Evolutionary conservation across 2,329 filamentous ascomycete genomes (phyloP).

Genomic region (Colletotrichum sansevieriae): DNA sequence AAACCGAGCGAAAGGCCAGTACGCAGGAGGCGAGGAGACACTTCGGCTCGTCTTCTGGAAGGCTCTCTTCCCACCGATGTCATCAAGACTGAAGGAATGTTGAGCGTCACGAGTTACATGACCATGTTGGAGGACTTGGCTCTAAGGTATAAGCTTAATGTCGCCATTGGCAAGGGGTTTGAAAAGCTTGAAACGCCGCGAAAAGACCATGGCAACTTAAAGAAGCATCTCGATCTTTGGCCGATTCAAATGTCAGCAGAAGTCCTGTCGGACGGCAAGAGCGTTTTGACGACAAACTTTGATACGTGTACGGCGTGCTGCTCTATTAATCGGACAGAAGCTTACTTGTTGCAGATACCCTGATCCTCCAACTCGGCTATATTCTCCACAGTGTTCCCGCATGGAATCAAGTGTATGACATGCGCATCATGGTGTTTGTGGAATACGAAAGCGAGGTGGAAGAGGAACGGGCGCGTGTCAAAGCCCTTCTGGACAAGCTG

Average conservation of each 20-base stretch:
- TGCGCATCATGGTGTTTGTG: slow-evolving; percentile 88
- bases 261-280: slow-evolving; percentile 75
- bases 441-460: slow-evolving; percentile 88
- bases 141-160: slow-evolving; percentile 83
- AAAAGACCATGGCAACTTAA: slow-evolving; percentile 67
- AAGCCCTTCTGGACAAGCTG: slow-evolving; percentile 81
- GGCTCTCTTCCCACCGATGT: slow-evolving; percentile 76
- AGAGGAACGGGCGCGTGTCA: slow-evolving; percentile 80
- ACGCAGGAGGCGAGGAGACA: slow-evolving; percentile 63
- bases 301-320: slow-evolving; percentile 77
- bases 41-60: slow-evolving; percentile 67
- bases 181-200: slow-evolving; percentile 80
- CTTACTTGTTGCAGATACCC: slow-evolving; percentile 63
- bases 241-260: slow-evolving; percentile 95
- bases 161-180: slow-evolving; percentile 87
- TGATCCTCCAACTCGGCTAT: slow-evolving; percentile 89
- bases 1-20: slow-evolving; percentile 50
- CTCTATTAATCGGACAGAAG: neutral
- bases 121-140: slow-evolving; percentile 87
- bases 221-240: slow-evolving; percentile 90
- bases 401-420: slow-evolving; percentile 79
- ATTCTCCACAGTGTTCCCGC: slow-evolving; percentile 85
- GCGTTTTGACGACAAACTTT: slow-evolving; percentile 86
- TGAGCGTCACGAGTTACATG: slow-evolving; percentile 80
- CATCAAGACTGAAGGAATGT: slow-evolving; percentile 76